Percentiles rank a stretch among this genome's conserved stretches.
Evolutionary conservation across 192 early-diverging fungal species (phyloP).

Genomic region (Umbelopsis sp.): DNA sequence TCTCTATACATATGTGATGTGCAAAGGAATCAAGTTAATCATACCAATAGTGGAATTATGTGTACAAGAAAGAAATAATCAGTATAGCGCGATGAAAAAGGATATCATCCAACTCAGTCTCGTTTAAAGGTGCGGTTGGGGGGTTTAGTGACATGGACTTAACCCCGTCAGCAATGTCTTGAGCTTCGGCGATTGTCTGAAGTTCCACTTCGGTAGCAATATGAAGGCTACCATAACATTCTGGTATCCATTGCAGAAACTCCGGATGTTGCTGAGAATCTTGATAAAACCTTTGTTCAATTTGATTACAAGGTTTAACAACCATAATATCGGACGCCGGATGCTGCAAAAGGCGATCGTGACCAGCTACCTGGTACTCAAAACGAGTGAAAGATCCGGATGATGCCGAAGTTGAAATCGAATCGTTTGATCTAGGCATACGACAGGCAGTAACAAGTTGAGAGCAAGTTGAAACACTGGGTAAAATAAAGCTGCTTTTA

Average conservation of each 20-base stretch:
- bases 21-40: slow-evolving; percentile 18
- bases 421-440: slow-evolving; percentile 19
- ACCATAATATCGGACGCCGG: slow-evolving; percentile 64
- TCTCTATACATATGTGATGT: slow-evolving; percentile 74
- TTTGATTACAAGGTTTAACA: slow-evolving; percentile 65
- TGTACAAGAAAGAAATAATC: background rate
- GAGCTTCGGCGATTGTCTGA: background rate
- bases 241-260: slow-evolving; percentile 64
- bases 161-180: background rate
- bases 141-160: background rate
- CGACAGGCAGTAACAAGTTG: background rate
- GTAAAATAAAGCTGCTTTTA: background rate
- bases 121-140: background rate
- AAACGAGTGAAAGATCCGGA: slow-evolving; percentile 43
- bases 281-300: slow-evolving; percentile 80
- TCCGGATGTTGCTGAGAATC: slow-evolving; percentile 45
- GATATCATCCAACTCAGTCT: slow-evolving; percentile 37
- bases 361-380: slow-evolving; percentile 81
- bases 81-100: slow-evolving; percentile 25
- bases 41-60: background rate
- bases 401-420: background rate
- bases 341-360: slow-evolving; percentile 64
- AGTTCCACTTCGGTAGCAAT: slow-evolving; percentile 26
- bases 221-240: slow-evolving; percentile 63
- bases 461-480: background rate